These are phyloP conservation scores for Penstemon newberryi DNA, from an alignment of 257 asterid genomes.

Conservation along the genomic window DNA sequence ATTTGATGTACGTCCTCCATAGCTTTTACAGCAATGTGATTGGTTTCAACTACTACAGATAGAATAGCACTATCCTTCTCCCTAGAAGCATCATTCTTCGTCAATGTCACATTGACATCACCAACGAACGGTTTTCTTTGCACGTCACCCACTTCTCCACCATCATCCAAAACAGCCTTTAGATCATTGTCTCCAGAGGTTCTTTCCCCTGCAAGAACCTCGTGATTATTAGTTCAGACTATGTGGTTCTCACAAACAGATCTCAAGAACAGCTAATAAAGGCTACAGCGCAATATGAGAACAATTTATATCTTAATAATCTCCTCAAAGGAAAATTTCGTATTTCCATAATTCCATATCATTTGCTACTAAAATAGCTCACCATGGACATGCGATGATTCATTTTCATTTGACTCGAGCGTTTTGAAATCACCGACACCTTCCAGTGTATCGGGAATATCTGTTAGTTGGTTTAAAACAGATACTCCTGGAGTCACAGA, in stretches of 20 bases:
- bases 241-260: constrained; percentile 26
- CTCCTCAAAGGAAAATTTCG: constrained; percentile 24
- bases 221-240: constrained; percentile 30
- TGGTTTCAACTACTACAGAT: constrained; percentile 30
- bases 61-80: constrained; percentile 34
- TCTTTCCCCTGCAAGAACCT: constrained; percentile 65
- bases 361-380: constrained; percentile 37
- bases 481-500: constrained; percentile 34
- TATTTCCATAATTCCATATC: constrained; percentile 9
- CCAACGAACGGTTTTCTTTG: constrained; percentile 33
- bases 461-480: constrained; percentile 33
- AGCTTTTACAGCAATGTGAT: constrained; percentile 36
- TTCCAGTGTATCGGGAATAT: constrained; percentile 20
- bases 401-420: constrained; percentile 34
- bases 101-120: constrained; percentile 34
- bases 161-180: constrained; percentile 36
- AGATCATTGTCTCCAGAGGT: constrained; percentile 31
- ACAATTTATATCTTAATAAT: constrained; percentile 9
- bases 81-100: constrained; percentile 33
- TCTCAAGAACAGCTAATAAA: constrained; percentile 10
- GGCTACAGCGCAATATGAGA: constrained; percentile 12
- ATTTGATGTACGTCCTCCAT: constrained; percentile 33
- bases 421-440: constrained; percentile 33
- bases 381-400: constrained; percentile 42
- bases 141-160: constrained; percentile 35